phyloP scores from a whole-genome alignment of 2,329 filamentous ascomycete genomes.

The Sporothrix euskadiensis region DNA sequence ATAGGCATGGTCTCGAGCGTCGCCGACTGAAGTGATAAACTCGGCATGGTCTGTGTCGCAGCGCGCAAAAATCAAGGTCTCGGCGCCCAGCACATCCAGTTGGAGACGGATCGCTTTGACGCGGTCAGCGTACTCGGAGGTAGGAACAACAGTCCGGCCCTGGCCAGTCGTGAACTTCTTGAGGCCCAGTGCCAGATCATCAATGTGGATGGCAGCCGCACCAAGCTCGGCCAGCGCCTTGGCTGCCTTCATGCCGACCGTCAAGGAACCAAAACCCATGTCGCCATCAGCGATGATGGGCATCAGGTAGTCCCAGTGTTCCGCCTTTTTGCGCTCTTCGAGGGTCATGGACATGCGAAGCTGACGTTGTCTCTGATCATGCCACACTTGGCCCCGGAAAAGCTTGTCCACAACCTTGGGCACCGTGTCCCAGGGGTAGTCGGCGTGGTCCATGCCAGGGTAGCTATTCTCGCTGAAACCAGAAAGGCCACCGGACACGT shows the following conservation, averaged over 20 bases:
- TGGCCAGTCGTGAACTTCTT: slow-evolving; percentile 48
- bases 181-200: slow-evolving; percentile 46
- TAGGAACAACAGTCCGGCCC: slow-evolving; percentile 45
- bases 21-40: slow-evolving; percentile 44
- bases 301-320: slow-evolving; percentile 44
- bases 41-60: slow-evolving; percentile 44
- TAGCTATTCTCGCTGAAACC: slow-evolving; percentile 43
- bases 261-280: slow-evolving; percentile 47
- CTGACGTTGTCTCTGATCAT: slow-evolving; percentile 45
- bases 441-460: slow-evolving; percentile 46
- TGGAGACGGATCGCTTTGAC: slow-evolving; percentile 43
- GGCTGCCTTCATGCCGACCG: slow-evolving; percentile 45
- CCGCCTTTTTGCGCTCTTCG: slow-evolving; percentile 38
- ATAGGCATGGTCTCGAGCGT: slow-evolving; percentile 44
- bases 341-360: slow-evolving; percentile 40
- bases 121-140: slow-evolving; percentile 42
- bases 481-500: slow-evolving; percentile 45
- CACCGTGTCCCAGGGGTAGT: slow-evolving; percentile 47
- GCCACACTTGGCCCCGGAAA: slow-evolving; percentile 45
- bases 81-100: slow-evolving; percentile 45
- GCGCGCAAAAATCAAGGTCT: slow-evolving; percentile 43
- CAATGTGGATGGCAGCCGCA: slow-evolving; percentile 47
- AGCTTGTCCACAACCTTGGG: slow-evolving; percentile 45
- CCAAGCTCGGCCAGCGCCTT: slow-evolving; percentile 46
- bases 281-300: slow-evolving; percentile 47